Evolutionary conservation across 208 protist species (phyloP).

Genomic region (Trypanosoma mega): DNA sequence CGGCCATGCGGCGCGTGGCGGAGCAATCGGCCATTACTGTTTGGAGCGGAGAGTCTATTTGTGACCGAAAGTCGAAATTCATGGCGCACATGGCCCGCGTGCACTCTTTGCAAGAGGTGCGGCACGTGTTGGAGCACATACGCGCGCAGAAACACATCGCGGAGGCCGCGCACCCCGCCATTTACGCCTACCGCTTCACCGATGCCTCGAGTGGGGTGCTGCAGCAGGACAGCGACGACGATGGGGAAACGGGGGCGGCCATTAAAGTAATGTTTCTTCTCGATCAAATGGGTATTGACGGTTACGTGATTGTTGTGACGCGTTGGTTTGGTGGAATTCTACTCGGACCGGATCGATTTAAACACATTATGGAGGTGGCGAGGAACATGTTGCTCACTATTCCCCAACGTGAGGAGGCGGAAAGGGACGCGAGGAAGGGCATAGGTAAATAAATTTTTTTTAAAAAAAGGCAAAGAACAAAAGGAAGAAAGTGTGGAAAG

Average conservation of each 20-base stretch:
- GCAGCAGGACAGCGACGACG: slow-evolving; percentile 91
- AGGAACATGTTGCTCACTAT: slow-evolving; percentile 66
- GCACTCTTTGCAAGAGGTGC: slow-evolving; percentile 44
- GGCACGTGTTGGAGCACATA: slow-evolving; percentile 54
- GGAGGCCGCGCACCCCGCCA: slow-evolving; percentile 88
- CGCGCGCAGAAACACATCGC: slow-evolving; percentile 60
- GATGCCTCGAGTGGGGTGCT: slow-evolving; percentile 60
- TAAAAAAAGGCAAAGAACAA: slow-evolving; percentile 11
- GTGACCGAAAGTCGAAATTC: slow-evolving; percentile 86
- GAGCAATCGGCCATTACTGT: slow-evolving; percentile 33
- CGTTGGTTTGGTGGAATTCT: slow-evolving; percentile 96
- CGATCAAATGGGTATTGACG: slow-evolving; percentile 77
- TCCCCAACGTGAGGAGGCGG: slow-evolving; percentile 41
- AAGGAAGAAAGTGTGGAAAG: neutral
- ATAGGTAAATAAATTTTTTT: neutral
- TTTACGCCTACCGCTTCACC: slow-evolving; percentile 92
- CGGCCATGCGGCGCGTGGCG: neutral
- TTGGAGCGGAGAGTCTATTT: slow-evolving; percentile 54
- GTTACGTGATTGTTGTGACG: slow-evolving; percentile 91
- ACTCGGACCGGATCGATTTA: slow-evolving; percentile 93
- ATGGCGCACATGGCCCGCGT: slow-evolving; percentile 83
- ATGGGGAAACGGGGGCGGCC: slow-evolving; percentile 91
- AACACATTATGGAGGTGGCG: slow-evolving; percentile 89
- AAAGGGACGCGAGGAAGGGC: neutral
- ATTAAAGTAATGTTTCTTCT: slow-evolving; percentile 85